Conservation (phyloP, 495 filamentous ascomycete genomes). For the Penicillium paxilli region DNA sequence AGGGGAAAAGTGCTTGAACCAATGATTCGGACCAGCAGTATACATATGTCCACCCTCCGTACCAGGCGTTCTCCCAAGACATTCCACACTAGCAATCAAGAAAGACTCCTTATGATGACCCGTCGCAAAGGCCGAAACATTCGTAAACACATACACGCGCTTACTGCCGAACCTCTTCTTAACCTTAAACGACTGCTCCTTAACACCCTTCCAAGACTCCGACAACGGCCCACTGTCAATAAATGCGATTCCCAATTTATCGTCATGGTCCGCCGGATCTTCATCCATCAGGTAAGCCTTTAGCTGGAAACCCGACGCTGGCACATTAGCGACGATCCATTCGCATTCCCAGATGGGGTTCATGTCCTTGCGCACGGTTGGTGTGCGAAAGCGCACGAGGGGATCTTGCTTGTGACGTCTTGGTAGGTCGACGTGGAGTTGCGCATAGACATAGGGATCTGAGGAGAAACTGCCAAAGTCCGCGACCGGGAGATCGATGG, state of each 20-base stretch:
- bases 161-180: conserved; percentile 85
- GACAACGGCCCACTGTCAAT: conserved; percentile 57
- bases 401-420: conserved; percentile 81
- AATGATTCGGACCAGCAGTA: conserved; percentile 72
- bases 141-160: conserved; percentile 73
- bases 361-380: conserved; percentile 66
- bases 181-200: conserved; percentile 65
- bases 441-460: conserved; percentile 79
- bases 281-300: conserved; percentile 87
- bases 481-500: conserved; percentile 74
- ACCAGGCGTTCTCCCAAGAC: conserved; percentile 70
- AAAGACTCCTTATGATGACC: conserved; percentile 56
- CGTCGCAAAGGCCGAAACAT: conserved; percentile 57
- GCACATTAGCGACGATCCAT: conserved; percentile 87
- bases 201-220: conserved; percentile 67
- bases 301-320: conserved; percentile 71
- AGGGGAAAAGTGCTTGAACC: conserved; percentile 83
- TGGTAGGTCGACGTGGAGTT: conserved; percentile 60
- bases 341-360: conserved; percentile 80
- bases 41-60: conserved; percentile 75
- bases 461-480: conserved; percentile 77
- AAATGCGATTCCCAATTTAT: conserved; percentile 81
- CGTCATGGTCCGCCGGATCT: conserved; percentile 82
- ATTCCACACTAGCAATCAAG: conserved; percentile 68
- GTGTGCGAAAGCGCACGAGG: conserved; percentile 67